Base-by-base conservation (phyloP, 306 rosid species). In the Pachyrhizus erosus region DNA sequence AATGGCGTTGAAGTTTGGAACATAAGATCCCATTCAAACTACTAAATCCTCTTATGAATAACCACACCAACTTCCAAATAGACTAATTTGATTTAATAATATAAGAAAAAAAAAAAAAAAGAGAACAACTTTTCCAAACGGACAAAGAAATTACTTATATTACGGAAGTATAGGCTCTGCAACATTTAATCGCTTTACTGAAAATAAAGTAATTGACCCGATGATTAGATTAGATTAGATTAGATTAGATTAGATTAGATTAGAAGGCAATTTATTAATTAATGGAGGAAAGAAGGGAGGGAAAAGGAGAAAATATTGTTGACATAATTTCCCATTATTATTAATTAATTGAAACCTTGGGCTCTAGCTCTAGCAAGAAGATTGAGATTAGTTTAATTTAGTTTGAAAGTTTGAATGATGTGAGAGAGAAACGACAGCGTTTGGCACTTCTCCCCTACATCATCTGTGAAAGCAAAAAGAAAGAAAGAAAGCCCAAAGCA, bases 351-450 rank as follows among this genome's bases (percentile, higher is more conserved):
- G 73, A 79, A 69, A 29, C 13, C 42, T n/a, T n/a, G n/a, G n/a
- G n/a, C n/a, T 7, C 12, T 17, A 26, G 31, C 71, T 40, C 17
- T 5, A 57, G 33, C 34, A 34, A 57, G 70, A 58, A 55, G 34
- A n/a, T 64, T 40, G 24, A 84, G 69, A 64, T 51, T 10, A 79
- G 61, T 74, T 65, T n/a, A n/a, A 43, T 70, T 78, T 84, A 64
- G 64, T 83, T 70, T 24, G 72, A 42, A 65, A 78, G 37, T 64
- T 64, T 60, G 84, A 49, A 64, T 8, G 75, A 75, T n/a, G 68
- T 64, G 69, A 81, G 37, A 45, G 1, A 24, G 27, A 77, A 83
- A 84, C 87, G 87, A 46, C 84, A 67, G 1, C 80, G 87, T 79
- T 84, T 70, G 3, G 27, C 2, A 18, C 17, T 42, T 57, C 37